Base-by-base conservation (phyloP, 441 rosid species). In the Metrosideros polymorpha region DNA sequence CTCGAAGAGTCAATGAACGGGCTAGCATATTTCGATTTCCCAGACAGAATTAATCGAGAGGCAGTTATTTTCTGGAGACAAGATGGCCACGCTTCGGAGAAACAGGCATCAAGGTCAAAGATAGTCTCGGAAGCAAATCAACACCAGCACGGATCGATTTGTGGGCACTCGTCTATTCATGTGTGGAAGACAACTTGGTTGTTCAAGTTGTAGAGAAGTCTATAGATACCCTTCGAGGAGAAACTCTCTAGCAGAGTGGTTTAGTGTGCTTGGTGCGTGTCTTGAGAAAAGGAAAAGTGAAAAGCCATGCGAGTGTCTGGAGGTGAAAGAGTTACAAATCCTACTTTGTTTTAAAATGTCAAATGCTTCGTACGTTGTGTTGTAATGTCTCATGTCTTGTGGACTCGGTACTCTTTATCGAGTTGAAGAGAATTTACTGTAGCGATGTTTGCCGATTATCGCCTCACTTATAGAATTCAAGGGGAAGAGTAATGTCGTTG, bases 41-140 rank as follows among this genome's bases (percentile, higher is more conserved):
- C 4, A 3, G 22, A 59, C 2, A 30, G 2, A 59, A 29, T 7
- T 22, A 3, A 4, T 59, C 19, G 0, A 59, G 3, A 3, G 12
- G 2, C 42, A 2, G 0, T 63, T 0, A 2, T 1, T 7, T 63
- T 30, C 27, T 0, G 0, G 27, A 32, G 13, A 63, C 76, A 63
- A 32, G 76, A 63, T 32, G 45, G 22, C 22, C 29, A 61, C 29
- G 2, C 32, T 61, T 61, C 6, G 1, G 10, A 14, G 71, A 1
- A 61, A 30, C 5, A 61, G 24, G 6, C 39, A 0, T 7, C 0
- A 1, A 61, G 71, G 71, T 29, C 12, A 17, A 61, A 3, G 71
- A 15, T 29, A 29, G 24, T 7, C 39, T 15, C 0, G 15, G 1
- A 7, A 61, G 71, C 71, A 59, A 29, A 59, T 59, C 12, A 7